Base-by-base conservation (phyloP, 1,284 basidiomycete species). In the Trichosporon inkin region DNA sequence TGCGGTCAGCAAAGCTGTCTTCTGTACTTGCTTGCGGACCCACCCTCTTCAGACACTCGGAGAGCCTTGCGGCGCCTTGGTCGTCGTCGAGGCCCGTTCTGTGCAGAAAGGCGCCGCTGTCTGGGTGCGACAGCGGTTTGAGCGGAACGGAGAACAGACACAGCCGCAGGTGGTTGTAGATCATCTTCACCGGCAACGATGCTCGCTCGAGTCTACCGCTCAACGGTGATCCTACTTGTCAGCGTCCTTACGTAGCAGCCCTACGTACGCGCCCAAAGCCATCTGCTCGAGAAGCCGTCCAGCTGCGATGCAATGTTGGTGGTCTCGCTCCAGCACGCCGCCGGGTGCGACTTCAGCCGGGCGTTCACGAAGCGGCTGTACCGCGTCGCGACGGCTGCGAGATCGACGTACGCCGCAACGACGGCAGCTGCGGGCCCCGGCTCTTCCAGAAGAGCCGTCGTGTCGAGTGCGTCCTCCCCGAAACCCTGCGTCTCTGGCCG, bases 401-500 rank as follows among this genome's bases (percentile, higher is more conserved):
- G 56, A 20, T 67, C 66, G 11, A 67, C 66, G 34, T 67, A 67
- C 1, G 66, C 64, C 1, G 57, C 52, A 0, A 66, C 53, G 19
- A 60, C 61, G 1, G 64, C 66, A 0, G 64, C 62, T 2, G 66
- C 19, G 7, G 53, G 41, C 1, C 59, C 35, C 16, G 63, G 38
- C 37, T 54, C 36, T 5, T 36, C 10, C n/a, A 57, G 19, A 3
- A 67, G 53, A 7, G 58, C 7, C 6, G 57, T 40, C 1, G 60
- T 63, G 56, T 67, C 64, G 44, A 67, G 49, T 6, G 62, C 62
- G 1, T 39, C 17, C 17, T 40, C 19, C 7, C 58, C 64, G 52
- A 64, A 67, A 2, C 66, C 66, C 35, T 66, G 64, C 3, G 64
- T 67, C 55, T 67, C 66, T 0, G 66, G 66, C 6, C 66, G 55